Evolutionary conservation across 2,329 filamentous ascomycete species (phyloP).

Genomic region (Fusarium sp.): DNA sequence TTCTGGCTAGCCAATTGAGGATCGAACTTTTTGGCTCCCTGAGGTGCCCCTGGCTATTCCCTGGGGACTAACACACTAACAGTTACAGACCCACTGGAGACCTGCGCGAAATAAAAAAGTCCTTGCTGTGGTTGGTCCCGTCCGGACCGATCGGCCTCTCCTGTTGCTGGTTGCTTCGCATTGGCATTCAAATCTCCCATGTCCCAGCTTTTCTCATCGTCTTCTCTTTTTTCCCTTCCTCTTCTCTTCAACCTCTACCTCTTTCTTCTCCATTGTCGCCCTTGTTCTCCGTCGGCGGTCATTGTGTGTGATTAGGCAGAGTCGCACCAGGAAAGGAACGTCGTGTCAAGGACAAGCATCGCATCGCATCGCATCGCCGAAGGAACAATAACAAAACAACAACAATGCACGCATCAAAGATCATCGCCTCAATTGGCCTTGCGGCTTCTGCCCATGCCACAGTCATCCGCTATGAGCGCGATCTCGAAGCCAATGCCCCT

Average conservation of each 20-base stretch:
- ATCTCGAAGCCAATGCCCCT: slow-evolving; percentile 14
- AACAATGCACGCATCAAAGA: slow-evolving; percentile 48
- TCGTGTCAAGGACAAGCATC: slow-evolving; percentile 3
- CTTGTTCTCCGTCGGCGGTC: slow-evolving; percentile 30
- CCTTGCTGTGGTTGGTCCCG: slow-evolving; percentile 38
- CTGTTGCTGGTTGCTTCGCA: slow-evolving; percentile 16
- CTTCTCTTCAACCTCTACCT: slow-evolving; percentile 4
- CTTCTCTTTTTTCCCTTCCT: background rate
- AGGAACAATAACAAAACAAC: slow-evolving; percentile 10
- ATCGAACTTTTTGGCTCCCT: background rate
- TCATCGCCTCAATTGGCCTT: slow-evolving; percentile 47
- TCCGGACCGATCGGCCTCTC: slow-evolving; percentile 33
- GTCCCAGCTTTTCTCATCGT: slow-evolving; percentile 7
- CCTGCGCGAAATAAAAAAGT: slow-evolving; percentile 37
- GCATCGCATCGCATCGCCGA: background rate
- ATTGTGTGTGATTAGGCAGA: slow-evolving; percentile 5
- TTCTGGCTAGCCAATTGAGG: no score
- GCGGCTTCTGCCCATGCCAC: slow-evolving; percentile 41
- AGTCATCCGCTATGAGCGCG: slow-evolving; percentile 34
- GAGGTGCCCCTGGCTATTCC: slow-evolving; percentile 26
- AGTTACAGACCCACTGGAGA: slow-evolving; percentile 13
- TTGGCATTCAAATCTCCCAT: slow-evolving; percentile 26
- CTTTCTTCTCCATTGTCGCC: slow-evolving; percentile 8
- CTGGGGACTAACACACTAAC: slow-evolving; percentile 17
- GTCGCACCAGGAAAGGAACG: slow-evolving; percentile 7